Conservation (phyloP, 2,329 filamentous ascomycete genomes). For the Botrytis paeoniae region DNA sequence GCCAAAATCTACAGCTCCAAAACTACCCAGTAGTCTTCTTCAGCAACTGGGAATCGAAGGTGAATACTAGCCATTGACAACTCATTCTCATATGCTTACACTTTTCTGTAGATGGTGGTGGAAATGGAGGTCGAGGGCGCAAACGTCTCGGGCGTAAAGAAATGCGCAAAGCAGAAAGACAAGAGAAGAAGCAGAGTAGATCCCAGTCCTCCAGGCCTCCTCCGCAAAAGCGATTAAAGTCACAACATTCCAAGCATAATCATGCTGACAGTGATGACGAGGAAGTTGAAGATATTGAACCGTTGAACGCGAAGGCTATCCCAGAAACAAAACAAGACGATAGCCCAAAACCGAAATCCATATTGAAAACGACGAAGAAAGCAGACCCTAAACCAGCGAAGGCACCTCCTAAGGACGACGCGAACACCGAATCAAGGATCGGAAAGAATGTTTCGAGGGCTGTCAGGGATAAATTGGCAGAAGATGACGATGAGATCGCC, state of each 20-base stretch:
- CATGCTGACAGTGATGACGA: slow-evolving; percentile 4
- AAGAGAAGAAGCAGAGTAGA: slow-evolving; percentile 32
- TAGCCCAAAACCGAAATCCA: slow-evolving; percentile 32
- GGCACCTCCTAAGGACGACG: neutral
- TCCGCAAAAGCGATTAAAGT: slow-evolving; percentile 31
- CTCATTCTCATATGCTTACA: slow-evolving; percentile 13
- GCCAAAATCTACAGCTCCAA: slow-evolving; percentile 40
- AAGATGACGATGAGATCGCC: slow-evolving; percentile 87
- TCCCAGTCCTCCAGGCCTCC: slow-evolving; percentile 29
- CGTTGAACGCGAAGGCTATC: slow-evolving; percentile 3
- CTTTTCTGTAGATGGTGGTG: neutral
- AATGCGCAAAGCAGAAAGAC: slow-evolving; percentile 35
- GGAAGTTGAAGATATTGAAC: slow-evolving; percentile 12
- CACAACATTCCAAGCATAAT: slow-evolving; percentile 22
- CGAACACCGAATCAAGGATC: neutral
- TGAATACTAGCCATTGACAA: slow-evolving; percentile 22
- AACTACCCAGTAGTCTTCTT: slow-evolving; percentile 45
- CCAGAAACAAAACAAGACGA: slow-evolving; percentile 11
- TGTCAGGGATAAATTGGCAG: slow-evolving; percentile 63
- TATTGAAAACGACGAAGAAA: slow-evolving; percentile 33
- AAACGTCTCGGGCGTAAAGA: slow-evolving; percentile 36
- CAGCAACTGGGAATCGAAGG: slow-evolving; percentile 44
- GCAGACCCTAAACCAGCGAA: slow-evolving; percentile 18
- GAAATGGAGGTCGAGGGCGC: slow-evolving; percentile 26
- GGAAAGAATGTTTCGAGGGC: slow-evolving; percentile 30